Conservation (phyloP, 2,329 filamentous ascomycete species). For the Beauveria scarabaeidicola region DNA sequence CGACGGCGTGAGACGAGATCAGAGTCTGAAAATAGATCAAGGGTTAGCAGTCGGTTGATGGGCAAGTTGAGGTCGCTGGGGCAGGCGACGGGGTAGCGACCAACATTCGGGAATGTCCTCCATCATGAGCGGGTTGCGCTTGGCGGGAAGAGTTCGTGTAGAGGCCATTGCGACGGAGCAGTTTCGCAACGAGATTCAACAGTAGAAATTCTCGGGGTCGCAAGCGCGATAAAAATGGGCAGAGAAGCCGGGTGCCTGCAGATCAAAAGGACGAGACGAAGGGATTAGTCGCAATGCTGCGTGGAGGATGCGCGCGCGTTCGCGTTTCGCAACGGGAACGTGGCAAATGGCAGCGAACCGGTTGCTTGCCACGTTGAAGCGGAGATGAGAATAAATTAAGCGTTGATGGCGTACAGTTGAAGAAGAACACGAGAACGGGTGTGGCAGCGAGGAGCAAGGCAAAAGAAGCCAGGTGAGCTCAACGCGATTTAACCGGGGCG, state of each 20-base stretch:
- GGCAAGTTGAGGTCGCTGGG: conserved; percentile 14
- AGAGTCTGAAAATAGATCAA: conserved; percentile 40
- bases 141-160: conserved; percentile 42
- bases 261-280: not conserved
- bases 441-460: not conserved
- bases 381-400: not conserved
- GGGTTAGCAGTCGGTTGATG: not conserved
- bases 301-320: not conserved
- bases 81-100: conserved; percentile 13
- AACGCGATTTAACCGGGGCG: conserved; percentile 5
- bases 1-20: conserved; percentile 77
- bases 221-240: not conserved
- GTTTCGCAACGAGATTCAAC: not conserved
- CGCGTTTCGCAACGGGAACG: not conserved
- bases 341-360: not conserved
- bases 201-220: not conserved
- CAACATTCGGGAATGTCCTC: conserved; percentile 43
- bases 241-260: not conserved
- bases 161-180: conserved; percentile 1
- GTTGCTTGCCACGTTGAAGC: not conserved
- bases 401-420: conserved; percentile 1
- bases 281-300: not conserved
- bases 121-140: conserved; percentile 54
- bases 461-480: not conserved
- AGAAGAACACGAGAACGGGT: not conserved